Base-by-base conservation (phyloP, 768 basidiomycete genomes). In the Termitomyces sp. region DNA sequence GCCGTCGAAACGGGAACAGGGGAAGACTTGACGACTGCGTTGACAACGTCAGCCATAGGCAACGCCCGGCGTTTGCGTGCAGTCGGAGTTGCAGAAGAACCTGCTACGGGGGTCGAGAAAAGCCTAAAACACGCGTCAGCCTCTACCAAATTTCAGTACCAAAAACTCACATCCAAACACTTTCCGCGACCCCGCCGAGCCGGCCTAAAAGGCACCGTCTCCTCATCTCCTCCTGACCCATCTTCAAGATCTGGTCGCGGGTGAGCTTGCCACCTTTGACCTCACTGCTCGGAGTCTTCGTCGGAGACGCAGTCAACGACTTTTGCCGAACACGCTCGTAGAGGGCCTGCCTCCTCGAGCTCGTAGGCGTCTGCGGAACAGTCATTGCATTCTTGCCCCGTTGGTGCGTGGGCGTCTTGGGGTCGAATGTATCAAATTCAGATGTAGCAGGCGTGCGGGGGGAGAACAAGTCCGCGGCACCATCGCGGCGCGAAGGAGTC, bases 261-360 rank as follows among this genome's bases (percentile, higher is more conserved):
- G 81, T 82, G 63, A 89, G 71, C 55, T 72, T 83, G 12, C 75
- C 74, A 4, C 77, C 77, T 16, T 64, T 61, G 18, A 70, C 70
- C 20, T 76, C 74, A 51, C 66, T 72, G 47, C 73, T 77, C 50
- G 74, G 71, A 20, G 72, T 67, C 67, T 90, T 90, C 47, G 81
- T 82, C 0, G 91, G 90, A 9, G 88, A 84, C 37, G 76, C 72
- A 1, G 83, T 82, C 53, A 91, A 68, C 4, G 90, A 92, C 56
- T 82, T 80, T 64, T 87, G 86, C 18, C 87, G 86, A 46, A 93
- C 74, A 41, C 91, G 88, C 61, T 93, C 91, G 63, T 90, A 90
- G 1, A 94, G 74, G 8, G 92, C 92, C 64, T 86, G 84, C 46
- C 91, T 80, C 44, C 91, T 81, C 36, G 91, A 87, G 36, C 85